Conservation (phyloP, 2,329 filamentous ascomycete genomes). For the Aspergillus awamori region DNA sequence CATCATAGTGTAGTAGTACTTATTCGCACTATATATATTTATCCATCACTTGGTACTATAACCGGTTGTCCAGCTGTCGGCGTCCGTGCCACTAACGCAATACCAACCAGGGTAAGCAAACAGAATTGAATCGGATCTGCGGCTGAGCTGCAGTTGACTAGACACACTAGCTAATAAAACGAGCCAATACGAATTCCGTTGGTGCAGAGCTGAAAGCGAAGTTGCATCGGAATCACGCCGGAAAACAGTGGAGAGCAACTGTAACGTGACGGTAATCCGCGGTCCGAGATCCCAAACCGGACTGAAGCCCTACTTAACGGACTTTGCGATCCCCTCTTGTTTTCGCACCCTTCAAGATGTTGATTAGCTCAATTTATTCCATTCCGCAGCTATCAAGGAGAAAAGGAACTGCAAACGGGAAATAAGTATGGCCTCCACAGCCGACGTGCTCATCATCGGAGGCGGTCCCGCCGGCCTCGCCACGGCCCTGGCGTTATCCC, state of each 20-base stretch:
- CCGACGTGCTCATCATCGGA: constrained; percentile 55
- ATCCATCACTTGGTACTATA: too few relatives aligned
- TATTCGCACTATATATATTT: not conserved
- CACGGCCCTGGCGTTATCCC: constrained; percentile 55
- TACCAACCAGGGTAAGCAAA: not conserved
- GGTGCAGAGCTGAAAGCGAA: too few relatives aligned
- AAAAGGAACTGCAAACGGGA: not conserved
- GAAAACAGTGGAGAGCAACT: not conserved
- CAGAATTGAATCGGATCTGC: not conserved
- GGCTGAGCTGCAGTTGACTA: not conserved
- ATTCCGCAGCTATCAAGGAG: too few relatives aligned
- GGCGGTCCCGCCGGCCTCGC: constrained; percentile 56
- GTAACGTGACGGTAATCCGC: not conserved
- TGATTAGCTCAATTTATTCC: too few relatives aligned
- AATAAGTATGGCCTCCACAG: not conserved
- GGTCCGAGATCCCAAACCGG: constrained; percentile 1
- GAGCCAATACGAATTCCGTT: too few relatives aligned
- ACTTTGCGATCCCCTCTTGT: not conserved
- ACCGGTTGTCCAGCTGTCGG: too few relatives aligned
- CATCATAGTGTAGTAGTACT: not conserved
- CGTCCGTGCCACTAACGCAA: too few relatives aligned
- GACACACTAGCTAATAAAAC: too few relatives aligned
- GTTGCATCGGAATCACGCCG: not conserved
- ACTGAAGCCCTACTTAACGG: constrained; percentile 3
- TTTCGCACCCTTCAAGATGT: not conserved